Evolutionary conservation across 2,329 filamentous ascomycete genomes (phyloP).

Genomic region (Aspergillus clavatus): DNA sequence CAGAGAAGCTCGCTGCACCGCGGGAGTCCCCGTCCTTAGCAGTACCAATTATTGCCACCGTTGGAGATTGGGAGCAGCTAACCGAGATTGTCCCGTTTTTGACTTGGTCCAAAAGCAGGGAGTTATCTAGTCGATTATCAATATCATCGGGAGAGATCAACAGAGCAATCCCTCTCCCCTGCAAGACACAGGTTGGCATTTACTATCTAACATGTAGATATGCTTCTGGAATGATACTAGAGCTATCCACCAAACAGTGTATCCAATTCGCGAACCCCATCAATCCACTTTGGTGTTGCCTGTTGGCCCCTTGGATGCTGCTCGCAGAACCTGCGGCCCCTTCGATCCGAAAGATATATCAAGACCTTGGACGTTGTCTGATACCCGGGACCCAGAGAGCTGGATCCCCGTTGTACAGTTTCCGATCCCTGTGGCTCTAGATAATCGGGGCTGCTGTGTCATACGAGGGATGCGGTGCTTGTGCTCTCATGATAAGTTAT

Average conservation of each 20-base stretch:
- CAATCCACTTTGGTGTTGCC: too few species aligned
- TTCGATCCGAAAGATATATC: neutral
- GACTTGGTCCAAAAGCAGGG: conserved; percentile 2
- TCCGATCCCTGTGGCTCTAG: too few species aligned
- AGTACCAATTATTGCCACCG: neutral
- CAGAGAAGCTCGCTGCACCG: conserved; percentile 2
- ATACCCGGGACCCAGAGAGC: too few species aligned
- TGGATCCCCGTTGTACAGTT: too few species aligned
- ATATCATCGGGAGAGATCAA: conserved; percentile 11
- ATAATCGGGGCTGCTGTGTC: too few species aligned
- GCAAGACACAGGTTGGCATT: conserved; percentile 6
- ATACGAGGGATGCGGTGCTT: too few species aligned
- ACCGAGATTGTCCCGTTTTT: neutral
- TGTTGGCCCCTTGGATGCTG: too few species aligned
- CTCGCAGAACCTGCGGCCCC: neutral
- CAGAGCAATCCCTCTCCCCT: conserved; percentile 8
- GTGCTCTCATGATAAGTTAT: too few species aligned
- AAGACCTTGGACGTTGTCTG: neutral
- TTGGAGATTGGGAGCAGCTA: conserved; percentile 4
- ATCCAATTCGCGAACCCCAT: too few species aligned
- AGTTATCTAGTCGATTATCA: too few species aligned
- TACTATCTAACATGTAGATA: conserved; percentile 2
- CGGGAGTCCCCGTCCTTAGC: neutral
- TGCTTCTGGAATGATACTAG: conserved; percentile 13
- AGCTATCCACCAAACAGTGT: too few species aligned